phyloP scores from a whole-genome alignment of 768 basidiomycete genomes.

The Russula brevipes region DNA sequence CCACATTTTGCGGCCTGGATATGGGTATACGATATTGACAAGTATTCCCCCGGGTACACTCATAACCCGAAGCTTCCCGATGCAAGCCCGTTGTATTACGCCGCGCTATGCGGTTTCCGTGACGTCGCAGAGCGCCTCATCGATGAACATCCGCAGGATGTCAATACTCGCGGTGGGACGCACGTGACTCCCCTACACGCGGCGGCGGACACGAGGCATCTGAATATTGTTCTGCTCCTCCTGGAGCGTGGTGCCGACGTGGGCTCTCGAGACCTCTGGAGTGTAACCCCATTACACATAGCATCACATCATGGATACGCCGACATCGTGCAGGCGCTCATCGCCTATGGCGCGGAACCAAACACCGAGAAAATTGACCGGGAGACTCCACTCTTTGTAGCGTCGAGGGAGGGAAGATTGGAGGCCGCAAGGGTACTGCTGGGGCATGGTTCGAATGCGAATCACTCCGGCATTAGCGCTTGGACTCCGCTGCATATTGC shows the following conservation, averaged over 20 bases:
- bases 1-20: constrained; percentile 1
- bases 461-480: too few relatives aligned
- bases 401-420: neutral
- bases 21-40: neutral
- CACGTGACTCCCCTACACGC: neutral
- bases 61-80: neutral
- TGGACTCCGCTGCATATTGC: neutral
- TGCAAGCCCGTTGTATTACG: neutral
- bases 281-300: neutral
- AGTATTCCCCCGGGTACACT: neutral
- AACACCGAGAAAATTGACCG: neutral
- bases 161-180: neutral
- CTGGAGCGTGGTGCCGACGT: neutral
- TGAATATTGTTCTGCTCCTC: neutral
- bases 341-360: neutral
- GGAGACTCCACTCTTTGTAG: neutral
- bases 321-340: neutral
- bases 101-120: neutral
- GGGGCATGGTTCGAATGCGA: neutral
- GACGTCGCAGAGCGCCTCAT: neutral
- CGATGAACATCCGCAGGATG: neutral
- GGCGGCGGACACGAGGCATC: neutral
- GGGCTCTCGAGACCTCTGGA: neutral
- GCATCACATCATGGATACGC: neutral
- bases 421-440: neutral